These are phyloP conservation scores for Alternaria sp. DNA, from an alignment of 2,329 filamentous ascomycete species.

Conservation along the genomic window DNA sequence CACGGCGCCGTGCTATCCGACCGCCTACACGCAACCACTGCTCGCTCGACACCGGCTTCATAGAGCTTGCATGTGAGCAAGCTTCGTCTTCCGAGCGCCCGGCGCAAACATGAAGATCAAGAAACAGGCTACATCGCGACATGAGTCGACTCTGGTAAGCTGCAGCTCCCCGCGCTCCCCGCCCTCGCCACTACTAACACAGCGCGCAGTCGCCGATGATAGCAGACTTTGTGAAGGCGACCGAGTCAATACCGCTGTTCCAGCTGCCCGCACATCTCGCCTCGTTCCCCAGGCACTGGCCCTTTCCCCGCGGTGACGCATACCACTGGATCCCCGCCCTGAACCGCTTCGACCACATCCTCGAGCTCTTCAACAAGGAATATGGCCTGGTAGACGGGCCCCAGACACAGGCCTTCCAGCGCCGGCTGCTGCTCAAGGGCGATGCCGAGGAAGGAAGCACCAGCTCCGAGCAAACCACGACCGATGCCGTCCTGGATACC, in stretches of 20 bases:
- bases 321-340: slow-evolving; percentile 98
- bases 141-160: slow-evolving; percentile 59
- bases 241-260: slow-evolving; percentile 72
- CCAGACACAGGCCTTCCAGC: slow-evolving; percentile 77
- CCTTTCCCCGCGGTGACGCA: slow-evolving; percentile 91
- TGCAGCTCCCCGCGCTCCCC: not conserved
- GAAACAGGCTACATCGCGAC: slow-evolving; percentile 61
- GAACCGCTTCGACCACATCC: slow-evolving; percentile 88
- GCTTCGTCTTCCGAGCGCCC: slow-evolving; percentile 44
- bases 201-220: slow-evolving; percentile 80
- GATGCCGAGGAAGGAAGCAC: slow-evolving; percentile 54
- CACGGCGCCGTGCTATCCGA: not conserved
- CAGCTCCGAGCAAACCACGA: slow-evolving; percentile 46
- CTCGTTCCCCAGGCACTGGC: slow-evolving; percentile 88
- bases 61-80: slow-evolving; percentile 42
- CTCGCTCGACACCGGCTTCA: slow-evolving; percentile 4
- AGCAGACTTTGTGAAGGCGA: slow-evolving; percentile 76
- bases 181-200: slow-evolving; percentile 9
- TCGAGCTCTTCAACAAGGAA: slow-evolving; percentile 79
- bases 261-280: slow-evolving; percentile 78
- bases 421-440: slow-evolving; percentile 67
- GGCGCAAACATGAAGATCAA: slow-evolving; percentile 60
- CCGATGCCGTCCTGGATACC: slow-evolving; percentile 54
- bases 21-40: not conserved
- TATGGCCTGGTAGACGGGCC: slow-evolving; percentile 83